Conservation (phyloP, 2,329 filamentous ascomycete species). For the Chalaropsis ovoidea region DNA sequence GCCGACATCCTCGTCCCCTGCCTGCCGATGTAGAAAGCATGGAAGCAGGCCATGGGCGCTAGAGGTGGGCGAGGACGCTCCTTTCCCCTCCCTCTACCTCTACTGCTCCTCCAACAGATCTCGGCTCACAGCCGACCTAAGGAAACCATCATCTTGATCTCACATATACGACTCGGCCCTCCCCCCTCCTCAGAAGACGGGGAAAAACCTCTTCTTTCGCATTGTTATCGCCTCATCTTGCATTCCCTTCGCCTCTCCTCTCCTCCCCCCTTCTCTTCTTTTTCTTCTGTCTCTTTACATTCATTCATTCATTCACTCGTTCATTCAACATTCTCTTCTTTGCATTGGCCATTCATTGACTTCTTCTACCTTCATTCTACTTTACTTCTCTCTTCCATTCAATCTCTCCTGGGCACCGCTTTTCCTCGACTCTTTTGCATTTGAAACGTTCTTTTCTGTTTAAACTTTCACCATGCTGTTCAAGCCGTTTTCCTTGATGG, state of each 20-base stretch:
- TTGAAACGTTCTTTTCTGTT: not conserved
- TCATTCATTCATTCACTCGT: constrained; percentile 27
- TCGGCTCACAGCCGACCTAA: too few species aligned
- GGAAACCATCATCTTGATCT: not conserved
- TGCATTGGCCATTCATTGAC: too few species aligned
- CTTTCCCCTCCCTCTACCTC: too few species aligned
- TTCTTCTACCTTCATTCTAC: too few species aligned
- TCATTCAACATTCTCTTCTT: constrained; percentile 17
- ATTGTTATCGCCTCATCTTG: constrained; percentile 6
- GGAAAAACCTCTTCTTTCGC: constrained; percentile 5
- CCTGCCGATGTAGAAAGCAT: not conserved
- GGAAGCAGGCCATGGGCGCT: too few species aligned
- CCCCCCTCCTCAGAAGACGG: not conserved
- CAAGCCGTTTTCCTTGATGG: constrained; percentile 19
- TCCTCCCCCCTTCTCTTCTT: not conserved
- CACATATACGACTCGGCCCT: not conserved
- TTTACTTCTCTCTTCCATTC: too few species aligned
- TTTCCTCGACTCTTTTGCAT: constrained; percentile 10
- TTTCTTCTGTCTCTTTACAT: constrained; percentile 7
- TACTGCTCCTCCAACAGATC: too few species aligned
- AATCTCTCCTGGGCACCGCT: not conserved
- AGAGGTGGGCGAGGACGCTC: too few species aligned
- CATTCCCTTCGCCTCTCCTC: not conserved
- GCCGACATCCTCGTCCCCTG: too few species aligned
- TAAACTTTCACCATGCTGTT: constrained; percentile 21